These are phyloP conservation scores for Heracleum sosnowskyi DNA, from an alignment of 129 eudicot genomes.

Conservation along the genomic window DNA sequence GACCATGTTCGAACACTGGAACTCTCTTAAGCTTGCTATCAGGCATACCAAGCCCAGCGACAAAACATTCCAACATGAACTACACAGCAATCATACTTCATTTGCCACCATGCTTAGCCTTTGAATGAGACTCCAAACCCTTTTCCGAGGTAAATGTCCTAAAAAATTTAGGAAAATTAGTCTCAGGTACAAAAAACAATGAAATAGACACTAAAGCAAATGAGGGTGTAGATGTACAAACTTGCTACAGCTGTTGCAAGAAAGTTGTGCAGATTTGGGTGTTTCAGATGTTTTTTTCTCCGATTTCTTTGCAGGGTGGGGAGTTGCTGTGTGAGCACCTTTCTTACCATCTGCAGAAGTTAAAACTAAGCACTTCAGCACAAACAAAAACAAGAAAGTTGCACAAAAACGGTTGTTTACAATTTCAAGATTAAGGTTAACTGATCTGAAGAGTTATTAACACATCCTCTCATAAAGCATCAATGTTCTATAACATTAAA, in stretches of 20 bases:
- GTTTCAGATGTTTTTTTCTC: slow-evolving; percentile 22
- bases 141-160: slow-evolving; percentile 22
- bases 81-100: neutral
- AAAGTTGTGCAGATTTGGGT: slow-evolving; percentile 20
- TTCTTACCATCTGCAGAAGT: slow-evolving; percentile 33
- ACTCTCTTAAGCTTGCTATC: neutral
- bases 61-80: neutral
- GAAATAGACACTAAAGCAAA: neutral
- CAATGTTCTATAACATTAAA: neutral
- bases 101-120: slow-evolving; percentile 27
- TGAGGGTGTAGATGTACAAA: neutral
- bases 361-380: neutral
- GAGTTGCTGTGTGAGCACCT: slow-evolving; percentile 32
- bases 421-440: neutral
- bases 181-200: neutral
- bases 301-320: slow-evolving; percentile 31
- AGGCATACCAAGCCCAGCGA: neutral
- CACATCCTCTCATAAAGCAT: neutral
- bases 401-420: neutral
- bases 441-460: neutral
- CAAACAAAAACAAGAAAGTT: neutral
- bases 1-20: neutral
- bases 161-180: neutral
- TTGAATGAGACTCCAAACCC: slow-evolving; percentile 23
- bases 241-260: slow-evolving; percentile 22